phyloP scores from a whole-genome alignment of 495 filamentous ascomycete species.

The Penicillium robsamsonii region DNA sequence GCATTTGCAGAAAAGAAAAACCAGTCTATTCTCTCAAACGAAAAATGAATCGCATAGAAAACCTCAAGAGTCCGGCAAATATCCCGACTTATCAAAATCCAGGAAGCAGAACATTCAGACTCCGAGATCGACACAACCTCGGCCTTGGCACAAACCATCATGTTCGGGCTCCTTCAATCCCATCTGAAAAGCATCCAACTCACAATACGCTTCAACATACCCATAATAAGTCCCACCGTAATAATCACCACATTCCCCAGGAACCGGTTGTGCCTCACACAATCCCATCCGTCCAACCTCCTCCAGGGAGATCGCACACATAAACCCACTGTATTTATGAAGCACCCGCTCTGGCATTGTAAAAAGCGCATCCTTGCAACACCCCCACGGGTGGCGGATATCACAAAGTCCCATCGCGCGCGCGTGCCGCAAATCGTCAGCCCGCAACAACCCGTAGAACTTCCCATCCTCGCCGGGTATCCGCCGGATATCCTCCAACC shows the following conservation, averaged over 20 bases:
- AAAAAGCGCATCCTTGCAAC: background rate
- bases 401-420: background rate
- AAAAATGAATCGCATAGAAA: no score
- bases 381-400: conserved; percentile 2
- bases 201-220: background rate
- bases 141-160: background rate
- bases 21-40: no score
- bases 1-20: no score
- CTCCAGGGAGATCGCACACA: background rate
- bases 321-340: background rate
- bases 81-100: conserved; percentile 1
- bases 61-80: background rate
- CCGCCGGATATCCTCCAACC: conserved; percentile 2
- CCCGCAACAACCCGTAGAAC: conserved; percentile 4
- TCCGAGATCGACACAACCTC: background rate
- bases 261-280: background rate
- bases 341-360: background rate
- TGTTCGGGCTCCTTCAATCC: conserved; percentile 4
- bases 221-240: background rate
- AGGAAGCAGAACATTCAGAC: background rate
- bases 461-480: background rate
- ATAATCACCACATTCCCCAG: background rate
- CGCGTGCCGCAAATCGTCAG: background rate
- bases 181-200: conserved; percentile 1
- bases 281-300: background rate